A percentile compares a stretch with the other conserved stretches of the same genome.
phyloP scores from a whole-genome alignment of 192 early-diverging fungal species.

The Coemansia sp. region DNA sequence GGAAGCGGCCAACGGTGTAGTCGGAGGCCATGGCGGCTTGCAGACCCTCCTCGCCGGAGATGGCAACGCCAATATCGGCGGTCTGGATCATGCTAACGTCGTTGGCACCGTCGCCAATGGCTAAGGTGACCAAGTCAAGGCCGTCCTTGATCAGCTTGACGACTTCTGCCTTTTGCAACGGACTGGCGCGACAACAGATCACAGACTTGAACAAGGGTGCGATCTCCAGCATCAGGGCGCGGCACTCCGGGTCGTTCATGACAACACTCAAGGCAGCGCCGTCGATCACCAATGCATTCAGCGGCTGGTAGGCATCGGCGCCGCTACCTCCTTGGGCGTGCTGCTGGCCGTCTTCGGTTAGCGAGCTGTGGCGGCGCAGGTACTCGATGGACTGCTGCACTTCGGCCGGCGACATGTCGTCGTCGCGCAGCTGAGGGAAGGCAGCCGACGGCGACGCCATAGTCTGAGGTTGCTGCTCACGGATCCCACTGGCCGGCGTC shows the following conservation, averaged over 20 bases:
- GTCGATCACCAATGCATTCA: slow-evolving; percentile 82
- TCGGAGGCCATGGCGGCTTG: slow-evolving; percentile 93
- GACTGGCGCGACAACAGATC: slow-evolving; percentile 92
- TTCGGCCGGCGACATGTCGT: slow-evolving; percentile 29
- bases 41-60: slow-evolving; percentile 93
- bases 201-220: slow-evolving; percentile 82
- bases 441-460: slow-evolving; percentile 4
- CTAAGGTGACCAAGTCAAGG: slow-evolving; percentile 80
- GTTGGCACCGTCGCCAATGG: slow-evolving; percentile 97
- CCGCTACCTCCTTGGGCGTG: slow-evolving; percentile 15
- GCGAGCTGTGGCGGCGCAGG: slow-evolving; percentile 46
- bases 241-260: slow-evolving; percentile 60
- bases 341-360: slow-evolving; percentile 37
- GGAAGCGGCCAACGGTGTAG: slow-evolving; percentile 91
- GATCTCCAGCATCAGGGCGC: slow-evolving; percentile 68
- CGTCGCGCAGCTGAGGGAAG: slow-evolving; percentile 19
- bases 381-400: slow-evolving; percentile 49
- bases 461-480: not conserved
- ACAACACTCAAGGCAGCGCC: slow-evolving; percentile 75
- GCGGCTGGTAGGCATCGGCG: slow-evolving; percentile 48
- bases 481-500: not conserved
- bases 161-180: slow-evolving; percentile 93
- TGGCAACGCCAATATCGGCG: slow-evolving; percentile 92
- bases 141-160: slow-evolving; percentile 82
- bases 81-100: slow-evolving; percentile 99